Conservation (phyloP, 2,329 filamentous ascomycete species). For the Fusarium redolens region DNA sequence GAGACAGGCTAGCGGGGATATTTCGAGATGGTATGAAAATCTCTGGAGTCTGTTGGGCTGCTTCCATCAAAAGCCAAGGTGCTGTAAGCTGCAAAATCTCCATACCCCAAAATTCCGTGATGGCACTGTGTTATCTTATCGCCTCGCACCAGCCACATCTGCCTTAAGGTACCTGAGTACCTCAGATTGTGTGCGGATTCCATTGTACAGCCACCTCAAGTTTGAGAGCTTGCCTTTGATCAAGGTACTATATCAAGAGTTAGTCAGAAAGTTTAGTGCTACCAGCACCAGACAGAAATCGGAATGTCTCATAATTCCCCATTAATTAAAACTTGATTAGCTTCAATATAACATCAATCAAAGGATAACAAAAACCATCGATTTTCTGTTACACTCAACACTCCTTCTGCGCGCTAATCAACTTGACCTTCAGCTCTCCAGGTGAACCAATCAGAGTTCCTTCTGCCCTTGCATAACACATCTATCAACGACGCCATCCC, state of each 20-base stretch:
- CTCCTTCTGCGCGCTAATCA: neutral
- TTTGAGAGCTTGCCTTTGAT: neutral
- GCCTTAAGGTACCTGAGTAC: neutral
- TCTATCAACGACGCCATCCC: slow-evolving; percentile 28
- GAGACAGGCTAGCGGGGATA: neutral
- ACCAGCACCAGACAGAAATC: neutral
- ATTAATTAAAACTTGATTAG: no score
- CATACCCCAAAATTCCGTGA: slow-evolving; percentile 31
- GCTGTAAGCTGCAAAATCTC: slow-evolving; percentile 2
- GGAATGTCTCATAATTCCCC: neutral
- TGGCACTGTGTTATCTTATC: slow-evolving; percentile 44
- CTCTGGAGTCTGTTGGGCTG: slow-evolving; percentile 15
- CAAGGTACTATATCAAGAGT: neutral
- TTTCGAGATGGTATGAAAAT: slow-evolving; percentile 3
- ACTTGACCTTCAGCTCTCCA: slow-evolving; percentile 16
- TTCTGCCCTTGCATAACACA: slow-evolving; percentile 6
- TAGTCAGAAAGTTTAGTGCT: neutral
- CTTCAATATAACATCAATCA: neutral
- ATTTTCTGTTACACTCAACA: neutral
- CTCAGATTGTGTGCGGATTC: no score
- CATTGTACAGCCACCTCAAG: no score
- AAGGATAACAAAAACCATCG: neutral
- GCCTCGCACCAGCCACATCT: neutral
- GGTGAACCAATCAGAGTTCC: slow-evolving; percentile 31
- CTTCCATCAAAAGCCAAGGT: slow-evolving; percentile 22